Evolutionary conservation across 441 rosid species (phyloP).

Genomic region (Erysimum cheiri): DNA sequence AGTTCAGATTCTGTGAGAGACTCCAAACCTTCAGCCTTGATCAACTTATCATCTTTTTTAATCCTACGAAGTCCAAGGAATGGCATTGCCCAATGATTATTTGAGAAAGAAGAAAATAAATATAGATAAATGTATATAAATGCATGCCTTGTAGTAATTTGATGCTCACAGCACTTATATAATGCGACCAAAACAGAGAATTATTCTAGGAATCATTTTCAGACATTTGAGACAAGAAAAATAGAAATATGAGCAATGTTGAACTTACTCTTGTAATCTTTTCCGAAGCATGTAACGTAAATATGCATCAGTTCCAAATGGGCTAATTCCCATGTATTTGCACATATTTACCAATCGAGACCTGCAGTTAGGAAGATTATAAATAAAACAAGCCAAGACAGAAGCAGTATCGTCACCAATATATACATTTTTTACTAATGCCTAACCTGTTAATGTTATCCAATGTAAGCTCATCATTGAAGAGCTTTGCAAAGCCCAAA

Average conservation of each 20-base stretch:
- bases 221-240: slow-evolving; percentile 14
- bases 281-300: slow-evolving; percentile 76
- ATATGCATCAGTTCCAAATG: slow-evolving; percentile 81
- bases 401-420: slow-evolving; percentile 6
- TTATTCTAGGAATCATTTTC: not conserved
- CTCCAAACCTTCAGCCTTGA: slow-evolving; percentile 90
- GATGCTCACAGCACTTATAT: not conserved
- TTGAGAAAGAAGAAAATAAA: not conserved
- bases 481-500: slow-evolving; percentile 76
- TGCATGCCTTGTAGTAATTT: not conserved
- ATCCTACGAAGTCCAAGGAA: slow-evolving; percentile 59
- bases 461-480: slow-evolving; percentile 78
- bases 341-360: slow-evolving; percentile 81
- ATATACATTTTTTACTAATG: slow-evolving; percentile 15
- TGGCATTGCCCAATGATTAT: not conserved
- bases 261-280: slow-evolving; percentile 67
- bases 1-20: slow-evolving; percentile 94
- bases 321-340: slow-evolving; percentile 84
- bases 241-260: slow-evolving; percentile 27
- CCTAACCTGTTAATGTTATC: slow-evolving; percentile 78
- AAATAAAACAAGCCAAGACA: slow-evolving; percentile 24
- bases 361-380: slow-evolving; percentile 53
- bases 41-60: slow-evolving; percentile 93
- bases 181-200: slow-evolving; percentile 6
- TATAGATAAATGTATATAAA: not conserved